These are phyloP conservation scores for Taphrina pruni DNA, from an alignment of 1,139 yeast species.

Conservation along the genomic window DNA sequence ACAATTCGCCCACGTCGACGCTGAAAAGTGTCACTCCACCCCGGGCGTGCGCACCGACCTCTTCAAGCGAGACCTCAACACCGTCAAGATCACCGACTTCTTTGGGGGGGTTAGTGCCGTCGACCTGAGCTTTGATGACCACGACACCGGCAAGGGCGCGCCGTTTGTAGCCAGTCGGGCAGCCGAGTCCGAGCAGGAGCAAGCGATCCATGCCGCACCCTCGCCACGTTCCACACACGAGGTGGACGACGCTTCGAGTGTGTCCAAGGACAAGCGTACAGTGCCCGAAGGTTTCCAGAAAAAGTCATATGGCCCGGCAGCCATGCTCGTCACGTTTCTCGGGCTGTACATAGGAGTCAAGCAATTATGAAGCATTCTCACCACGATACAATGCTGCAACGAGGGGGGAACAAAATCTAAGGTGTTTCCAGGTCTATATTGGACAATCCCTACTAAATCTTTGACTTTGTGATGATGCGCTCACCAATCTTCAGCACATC, in stretches of 20 bases:
- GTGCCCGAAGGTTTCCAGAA: constrained; percentile 11
- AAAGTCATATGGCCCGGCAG: constrained; percentile 7
- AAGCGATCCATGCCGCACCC: not conserved
- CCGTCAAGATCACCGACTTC: constrained; percentile 86
- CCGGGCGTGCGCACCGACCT: constrained; percentile 89
- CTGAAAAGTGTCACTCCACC: constrained; percentile 83
- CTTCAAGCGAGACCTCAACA: constrained; percentile 68
- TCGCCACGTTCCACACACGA: not conserved
- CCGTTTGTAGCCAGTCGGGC: not conserved
- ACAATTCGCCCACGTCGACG: constrained; percentile 80
- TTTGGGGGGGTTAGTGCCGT: constrained; percentile 92
- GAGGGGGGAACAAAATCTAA: too few relatives aligned
- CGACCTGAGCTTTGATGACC: constrained; percentile 58
- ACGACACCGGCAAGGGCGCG: not conserved
- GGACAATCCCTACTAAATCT: constrained; percentile 1
- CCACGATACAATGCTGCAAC: too few relatives aligned
- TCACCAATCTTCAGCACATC: constrained; percentile 87
- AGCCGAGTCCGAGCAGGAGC: not conserved
- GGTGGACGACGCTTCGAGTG: not conserved
- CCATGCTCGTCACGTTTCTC: constrained; percentile 26
- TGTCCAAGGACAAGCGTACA: not conserved
- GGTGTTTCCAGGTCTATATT: too few relatives aligned
- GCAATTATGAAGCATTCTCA: not conserved
- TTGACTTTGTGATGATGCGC: constrained; percentile 15
- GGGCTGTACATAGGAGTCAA: constrained; percentile 24